These are phyloP conservation scores for Aspergillus pseudoviridinutans DNA, from an alignment of 2,329 filamentous ascomycete genomes.

Conservation along the genomic window DNA sequence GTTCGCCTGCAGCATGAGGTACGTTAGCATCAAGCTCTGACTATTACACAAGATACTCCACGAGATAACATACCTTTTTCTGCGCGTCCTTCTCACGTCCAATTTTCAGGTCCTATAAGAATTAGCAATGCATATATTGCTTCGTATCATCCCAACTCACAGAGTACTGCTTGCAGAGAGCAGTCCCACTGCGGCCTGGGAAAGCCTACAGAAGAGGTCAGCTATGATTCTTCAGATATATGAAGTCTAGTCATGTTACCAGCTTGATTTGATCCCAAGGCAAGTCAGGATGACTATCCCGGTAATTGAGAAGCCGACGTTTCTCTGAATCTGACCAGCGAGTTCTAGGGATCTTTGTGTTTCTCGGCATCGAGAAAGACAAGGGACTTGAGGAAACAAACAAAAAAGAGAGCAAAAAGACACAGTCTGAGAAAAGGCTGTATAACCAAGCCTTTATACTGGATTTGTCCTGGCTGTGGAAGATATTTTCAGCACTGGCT, in stretches of 20 bases:
- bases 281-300: neutral
- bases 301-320: neutral
- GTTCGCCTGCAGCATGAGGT: neutral
- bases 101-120: neutral
- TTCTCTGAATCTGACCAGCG: neutral
- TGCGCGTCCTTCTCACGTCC: neutral
- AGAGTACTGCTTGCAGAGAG: neutral
- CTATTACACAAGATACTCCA: neutral
- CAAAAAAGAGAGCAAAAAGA: neutral
- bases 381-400: neutral
- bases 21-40: neutral
- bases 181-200: neutral
- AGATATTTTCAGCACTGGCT: neutral
- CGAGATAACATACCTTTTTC: neutral
- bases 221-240: neutral
- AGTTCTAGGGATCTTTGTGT: neutral
- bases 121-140: neutral
- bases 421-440: neutral
- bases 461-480: neutral
- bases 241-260: neutral
- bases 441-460: neutral
- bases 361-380: neutral
- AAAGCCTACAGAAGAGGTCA: neutral
- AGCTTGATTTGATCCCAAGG: neutral
- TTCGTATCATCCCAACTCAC: neutral